Conservation (phyloP, 2,329 filamentous ascomycete species). For the Trichoderma simmonsii region DNA sequence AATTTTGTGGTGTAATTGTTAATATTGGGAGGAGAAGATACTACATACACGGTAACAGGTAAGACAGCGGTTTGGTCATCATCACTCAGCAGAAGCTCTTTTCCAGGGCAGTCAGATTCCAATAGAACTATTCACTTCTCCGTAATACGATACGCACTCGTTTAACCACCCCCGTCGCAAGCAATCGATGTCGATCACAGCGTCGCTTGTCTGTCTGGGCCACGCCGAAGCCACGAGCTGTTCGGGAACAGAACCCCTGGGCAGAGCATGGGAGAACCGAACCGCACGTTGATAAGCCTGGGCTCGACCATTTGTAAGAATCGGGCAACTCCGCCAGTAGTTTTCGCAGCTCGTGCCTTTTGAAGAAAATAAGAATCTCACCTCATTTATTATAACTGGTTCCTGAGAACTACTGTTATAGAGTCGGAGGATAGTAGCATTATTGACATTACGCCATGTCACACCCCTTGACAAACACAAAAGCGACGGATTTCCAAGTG, state of each 20-base stretch:
- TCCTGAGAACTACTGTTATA: background rate
- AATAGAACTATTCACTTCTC: background rate
- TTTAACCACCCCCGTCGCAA: background rate
- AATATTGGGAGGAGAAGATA: background rate
- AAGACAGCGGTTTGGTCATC: background rate
- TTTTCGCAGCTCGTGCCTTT: background rate
- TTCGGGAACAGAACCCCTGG: background rate
- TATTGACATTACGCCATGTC: background rate
- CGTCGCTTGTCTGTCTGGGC: background rate
- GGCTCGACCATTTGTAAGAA: background rate
- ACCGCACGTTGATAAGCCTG: background rate
- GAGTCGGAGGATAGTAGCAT: too few relatives aligned
- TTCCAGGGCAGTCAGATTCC: background rate
- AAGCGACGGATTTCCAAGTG: background rate
- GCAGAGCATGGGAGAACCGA: background rate
- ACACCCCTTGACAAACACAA: background rate
- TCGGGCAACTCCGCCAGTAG: background rate
- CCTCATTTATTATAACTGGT: background rate
- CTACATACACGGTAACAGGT: background rate
- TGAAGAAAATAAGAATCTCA: background rate
- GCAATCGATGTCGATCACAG: constrained; percentile 1
- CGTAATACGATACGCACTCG: background rate
- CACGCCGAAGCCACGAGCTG: background rate
- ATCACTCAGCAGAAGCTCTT: background rate
- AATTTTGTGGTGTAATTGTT: background rate